Evolutionary conservation across 2,329 filamentous ascomycete species (phyloP).

Genomic region (Magnaporthiopsis incrustans): DNA sequence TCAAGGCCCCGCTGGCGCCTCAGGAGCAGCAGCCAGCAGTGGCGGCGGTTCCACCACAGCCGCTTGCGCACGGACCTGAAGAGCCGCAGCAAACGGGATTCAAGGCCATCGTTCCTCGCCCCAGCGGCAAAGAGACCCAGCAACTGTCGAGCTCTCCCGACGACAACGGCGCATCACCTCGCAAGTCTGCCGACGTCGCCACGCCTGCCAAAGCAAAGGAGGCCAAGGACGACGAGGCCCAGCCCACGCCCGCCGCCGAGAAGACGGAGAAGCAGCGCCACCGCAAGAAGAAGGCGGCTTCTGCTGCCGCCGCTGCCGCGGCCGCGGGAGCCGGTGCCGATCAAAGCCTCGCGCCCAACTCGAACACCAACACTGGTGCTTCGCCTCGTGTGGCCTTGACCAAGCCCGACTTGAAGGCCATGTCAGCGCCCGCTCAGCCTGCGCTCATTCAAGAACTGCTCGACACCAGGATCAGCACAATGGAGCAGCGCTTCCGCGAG

Average conservation of each 20-base stretch:
- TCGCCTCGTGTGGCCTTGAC: constrained; percentile 24
- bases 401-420: constrained; percentile 23
- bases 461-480: constrained; percentile 44
- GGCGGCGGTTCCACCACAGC: constrained; percentile 21
- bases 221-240: constrained; percentile 37
- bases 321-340: constrained; percentile 32
- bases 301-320: constrained; percentile 34
- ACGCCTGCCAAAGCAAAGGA: constrained; percentile 30
- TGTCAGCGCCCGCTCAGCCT: constrained; percentile 11
- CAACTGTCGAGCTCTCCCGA: constrained; percentile 21
- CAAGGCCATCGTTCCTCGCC: constrained; percentile 18
- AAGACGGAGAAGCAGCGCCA: constrained; percentile 53
- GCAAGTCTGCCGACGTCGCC: constrained; percentile 23
- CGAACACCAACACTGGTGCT: constrained; percentile 17
- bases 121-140: constrained; percentile 25
- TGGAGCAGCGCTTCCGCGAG: constrained; percentile 43
- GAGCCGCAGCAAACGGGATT: not conserved
- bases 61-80: constrained; percentile 16
- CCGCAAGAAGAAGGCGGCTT: constrained; percentile 54
- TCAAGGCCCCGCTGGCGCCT: constrained; percentile 44
- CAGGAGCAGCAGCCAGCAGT: constrained; percentile 32
- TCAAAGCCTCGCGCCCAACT: constrained; percentile 30
- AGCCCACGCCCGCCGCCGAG: constrained; percentile 30
- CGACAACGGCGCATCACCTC: constrained; percentile 18
- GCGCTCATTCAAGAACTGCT: constrained; percentile 31